Evolutionary conservation across 1,284 basidiomycete genomes (phyloP), one percentile per base, ranked within the genome.

Genomic region (Rhizopogon parksii): DNA sequence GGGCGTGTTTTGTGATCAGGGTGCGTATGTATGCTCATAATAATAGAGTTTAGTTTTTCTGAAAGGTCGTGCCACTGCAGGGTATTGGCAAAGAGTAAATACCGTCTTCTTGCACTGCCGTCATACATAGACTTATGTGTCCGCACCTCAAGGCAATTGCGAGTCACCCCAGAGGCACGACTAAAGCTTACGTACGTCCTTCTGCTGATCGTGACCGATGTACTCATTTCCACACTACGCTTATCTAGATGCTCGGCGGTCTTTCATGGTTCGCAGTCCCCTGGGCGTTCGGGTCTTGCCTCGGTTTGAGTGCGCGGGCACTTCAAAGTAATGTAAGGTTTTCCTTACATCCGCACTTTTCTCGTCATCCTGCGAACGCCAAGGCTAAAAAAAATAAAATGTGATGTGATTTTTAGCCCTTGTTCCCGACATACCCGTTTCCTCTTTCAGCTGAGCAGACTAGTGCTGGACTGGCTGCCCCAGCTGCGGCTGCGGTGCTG

Each of bases 221-320:
- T 9, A 4, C 30, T 34, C 8, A 34, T 25, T 24, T 12, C 39
- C 15, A 9, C 21, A 6, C 37, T 37, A 27, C 47, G 9, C 21
- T 24, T 24, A 24, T 24, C 21, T 32, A 76, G 74, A 77, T 83
- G 68, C 68, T 83, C 9, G 82, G 80, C 4, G 81, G 79, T 4
- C 58, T 79, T 19, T 79, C 79, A 0, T 83, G 80, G 81, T 82
- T 82, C 50, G 76, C 78, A 2, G 76, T 83, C 2, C 81, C 81
- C 3, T 79, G 77, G 64, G 71, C 74, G 0, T 81, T 81, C 56
- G 79, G 75, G 1, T 79, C 79, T 15, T 77, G 76, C 49, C 67
- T 82, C 49, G 81, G 80, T 5, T 67, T 82, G 6, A 72, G 75
- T 14, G 78, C 78, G 0, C 67, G 78, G 14, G 79, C 74, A 0